These are phyloP conservation scores for Neurospora cerealis DNA, from an alignment of 495 filamentous ascomycete genomes.

Conservation along the genomic window DNA sequence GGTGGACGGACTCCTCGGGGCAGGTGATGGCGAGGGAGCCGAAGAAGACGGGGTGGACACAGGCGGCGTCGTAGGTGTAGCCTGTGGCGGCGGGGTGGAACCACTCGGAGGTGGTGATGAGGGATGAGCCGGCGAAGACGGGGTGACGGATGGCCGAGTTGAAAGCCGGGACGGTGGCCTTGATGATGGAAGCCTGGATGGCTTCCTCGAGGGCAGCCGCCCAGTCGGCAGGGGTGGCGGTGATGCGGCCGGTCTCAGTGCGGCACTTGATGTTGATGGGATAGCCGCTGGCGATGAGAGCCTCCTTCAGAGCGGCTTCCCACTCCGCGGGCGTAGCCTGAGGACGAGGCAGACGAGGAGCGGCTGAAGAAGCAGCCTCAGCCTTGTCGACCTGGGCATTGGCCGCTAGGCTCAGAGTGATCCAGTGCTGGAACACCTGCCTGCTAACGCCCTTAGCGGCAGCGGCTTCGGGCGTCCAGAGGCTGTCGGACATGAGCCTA, in stretches of 20 bases:
- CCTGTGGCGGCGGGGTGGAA: constrained; percentile 29
- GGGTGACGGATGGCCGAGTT: constrained; percentile 26
- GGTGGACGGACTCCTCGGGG: constrained; percentile 19
- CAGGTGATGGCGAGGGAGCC: constrained; percentile 23
- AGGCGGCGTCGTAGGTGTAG: constrained; percentile 21
- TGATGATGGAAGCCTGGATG: constrained; percentile 12
- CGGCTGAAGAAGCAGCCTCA: not conserved
- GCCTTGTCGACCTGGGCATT: not conserved
- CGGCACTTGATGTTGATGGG: constrained; percentile 4
- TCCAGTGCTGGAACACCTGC: not conserved
- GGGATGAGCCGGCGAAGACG: constrained; percentile 26
- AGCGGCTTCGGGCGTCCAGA: constrained; percentile 18
- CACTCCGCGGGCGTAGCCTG: constrained; percentile 21
- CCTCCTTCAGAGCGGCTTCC: constrained; percentile 25
- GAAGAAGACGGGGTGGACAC: constrained; percentile 27
- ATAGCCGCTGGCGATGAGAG: constrained; percentile 13
- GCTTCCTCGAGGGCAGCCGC: constrained; percentile 16
- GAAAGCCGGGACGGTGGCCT: constrained; percentile 5
- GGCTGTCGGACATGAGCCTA: constrained; percentile 17
- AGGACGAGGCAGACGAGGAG: not conserved
- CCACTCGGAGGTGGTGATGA: constrained; percentile 20
- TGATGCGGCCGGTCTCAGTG: constrained; percentile 5
- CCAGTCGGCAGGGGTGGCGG: constrained; percentile 15
- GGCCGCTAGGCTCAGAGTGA: not conserved
- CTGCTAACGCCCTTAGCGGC: constrained; percentile 3